Conservation (phyloP, 768 basidiomycete genomes). For the Boletus vinaceobasis region DNA sequence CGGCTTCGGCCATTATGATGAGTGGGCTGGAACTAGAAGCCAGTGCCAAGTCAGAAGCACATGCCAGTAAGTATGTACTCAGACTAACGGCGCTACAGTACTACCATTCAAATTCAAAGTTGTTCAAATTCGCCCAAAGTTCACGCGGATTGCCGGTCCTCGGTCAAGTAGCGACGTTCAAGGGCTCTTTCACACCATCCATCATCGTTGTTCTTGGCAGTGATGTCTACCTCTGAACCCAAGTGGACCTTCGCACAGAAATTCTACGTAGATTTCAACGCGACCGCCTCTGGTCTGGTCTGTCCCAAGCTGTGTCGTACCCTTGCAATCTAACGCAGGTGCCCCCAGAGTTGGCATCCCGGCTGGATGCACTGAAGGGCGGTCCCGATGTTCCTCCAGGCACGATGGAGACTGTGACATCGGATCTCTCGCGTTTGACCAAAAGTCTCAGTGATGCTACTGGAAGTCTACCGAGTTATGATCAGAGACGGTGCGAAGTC, state of each 20-base stretch:
- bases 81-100: too few species aligned
- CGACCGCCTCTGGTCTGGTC: constrained; percentile 24
- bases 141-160: neutral
- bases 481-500: constrained; percentile 67
- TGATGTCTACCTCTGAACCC: constrained; percentile 20
- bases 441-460: constrained; percentile 65
- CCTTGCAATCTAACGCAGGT: constrained; percentile 13
- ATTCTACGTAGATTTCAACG: constrained; percentile 26
- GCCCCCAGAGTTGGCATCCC: constrained; percentile 46
- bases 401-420: constrained; percentile 42
- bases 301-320: neutral
- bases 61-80: too few species aligned
- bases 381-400: constrained; percentile 29
- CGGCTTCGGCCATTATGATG: constrained; percentile 19
- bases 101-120: too few species aligned
- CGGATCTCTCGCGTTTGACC: constrained; percentile 53
- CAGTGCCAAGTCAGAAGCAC: neutral
- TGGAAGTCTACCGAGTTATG: constrained; percentile 63
- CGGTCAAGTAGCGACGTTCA: neutral
- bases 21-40: neutral
- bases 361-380: constrained; percentile 41
- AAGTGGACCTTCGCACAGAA: constrained; percentile 31
- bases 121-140: neutral
- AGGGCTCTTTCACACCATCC: neutral
- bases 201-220: neutral